Evolutionary conservation across 2,329 filamentous ascomycete species (phyloP), one percentile per base, ranked within the genome.

Genomic region (Sclerotiophoma versabilis): DNA sequence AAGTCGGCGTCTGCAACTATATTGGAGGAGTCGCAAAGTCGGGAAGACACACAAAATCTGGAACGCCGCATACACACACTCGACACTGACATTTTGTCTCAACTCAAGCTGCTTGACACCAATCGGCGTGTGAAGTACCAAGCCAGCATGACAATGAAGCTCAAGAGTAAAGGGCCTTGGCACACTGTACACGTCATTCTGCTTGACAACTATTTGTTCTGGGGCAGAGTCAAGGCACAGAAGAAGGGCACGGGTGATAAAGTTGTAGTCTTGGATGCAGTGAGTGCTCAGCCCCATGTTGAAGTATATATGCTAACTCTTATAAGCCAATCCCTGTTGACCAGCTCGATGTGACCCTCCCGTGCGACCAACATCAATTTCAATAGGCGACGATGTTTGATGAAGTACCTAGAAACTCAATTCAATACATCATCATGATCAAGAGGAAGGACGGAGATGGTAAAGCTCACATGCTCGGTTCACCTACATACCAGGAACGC

Each of bases 111-210:
- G 1, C 42, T 51, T 5, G 54, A 66, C 4, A 23, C 57, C 1
- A 32, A 19, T 11, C 63, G 71, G 5, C 58, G 58, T 5, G 50
- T 73, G 9, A 47, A 49, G n/a, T 39, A 54, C 25, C 69, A 72
- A 51, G 68, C 66, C 1, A 36, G 44, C 6, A 60, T 72, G 44
- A 68, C 67, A 9, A 63, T 71, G 53, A 71, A 68, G 48, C 25
- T 64, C 11, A 67, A 67, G n/a, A 60, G 65, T n/a, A 60, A 64
- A 29, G 71, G 71, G 3, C 26, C 59, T n/a, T 74, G 71, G 71
- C 49, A 58, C n/a, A 36, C 65, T 26, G 60, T 73, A 1, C 65
- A 73, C 23, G 66, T 56, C 15, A 50, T 72, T 6, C 53, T 72
- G 17, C 54, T 74, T 1, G 68, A 74, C 23, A 69, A 73, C 38